Conservation (phyloP, 768 basidiomycete species). For the Mycena indigotica region DNA sequence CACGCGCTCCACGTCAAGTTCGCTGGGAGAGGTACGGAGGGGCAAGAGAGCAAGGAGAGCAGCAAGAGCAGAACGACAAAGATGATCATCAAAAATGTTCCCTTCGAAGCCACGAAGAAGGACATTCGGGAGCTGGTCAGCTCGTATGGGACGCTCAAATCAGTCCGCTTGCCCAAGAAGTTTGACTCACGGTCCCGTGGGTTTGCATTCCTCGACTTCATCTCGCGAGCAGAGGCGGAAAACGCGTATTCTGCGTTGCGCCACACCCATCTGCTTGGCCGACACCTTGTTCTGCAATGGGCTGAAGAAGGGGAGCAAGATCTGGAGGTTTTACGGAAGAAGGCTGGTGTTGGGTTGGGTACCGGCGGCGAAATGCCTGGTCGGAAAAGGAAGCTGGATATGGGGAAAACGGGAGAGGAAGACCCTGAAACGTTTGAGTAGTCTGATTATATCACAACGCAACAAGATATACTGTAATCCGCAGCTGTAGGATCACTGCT, state of each 20-base stretch:
- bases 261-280: slow-evolving; percentile 93
- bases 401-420: slow-evolving; percentile 41
- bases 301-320: slow-evolving; percentile 83
- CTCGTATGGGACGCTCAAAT: slow-evolving; percentile 90
- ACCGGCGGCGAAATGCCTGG: slow-evolving; percentile 62
- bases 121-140: slow-evolving; percentile 92
- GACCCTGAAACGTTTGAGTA: slow-evolving; percentile 20
- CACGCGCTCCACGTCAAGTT: slow-evolving; percentile 84
- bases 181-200: slow-evolving; percentile 88
- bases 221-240: slow-evolving; percentile 86
- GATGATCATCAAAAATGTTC: slow-evolving; percentile 97
- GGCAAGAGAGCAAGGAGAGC: slow-evolving; percentile 35
- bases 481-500: too few species aligned
- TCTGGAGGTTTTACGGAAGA: slow-evolving; percentile 72
- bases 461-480: too few species aligned
- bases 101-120: slow-evolving; percentile 94
- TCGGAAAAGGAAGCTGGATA: slow-evolving; percentile 66
- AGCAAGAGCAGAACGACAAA: slow-evolving; percentile 77
- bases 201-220: slow-evolving; percentile 96
- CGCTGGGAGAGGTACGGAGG: slow-evolving; percentile 80
- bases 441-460: not conserved
- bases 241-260: slow-evolving; percentile 82
- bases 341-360: slow-evolving; percentile 78
- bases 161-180: slow-evolving; percentile 89
- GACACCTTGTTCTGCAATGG: slow-evolving; percentile 96